phyloP scores from a whole-genome alignment of 495 filamentous ascomycete species.

The Hyaloscypha hepaticicola region DNA sequence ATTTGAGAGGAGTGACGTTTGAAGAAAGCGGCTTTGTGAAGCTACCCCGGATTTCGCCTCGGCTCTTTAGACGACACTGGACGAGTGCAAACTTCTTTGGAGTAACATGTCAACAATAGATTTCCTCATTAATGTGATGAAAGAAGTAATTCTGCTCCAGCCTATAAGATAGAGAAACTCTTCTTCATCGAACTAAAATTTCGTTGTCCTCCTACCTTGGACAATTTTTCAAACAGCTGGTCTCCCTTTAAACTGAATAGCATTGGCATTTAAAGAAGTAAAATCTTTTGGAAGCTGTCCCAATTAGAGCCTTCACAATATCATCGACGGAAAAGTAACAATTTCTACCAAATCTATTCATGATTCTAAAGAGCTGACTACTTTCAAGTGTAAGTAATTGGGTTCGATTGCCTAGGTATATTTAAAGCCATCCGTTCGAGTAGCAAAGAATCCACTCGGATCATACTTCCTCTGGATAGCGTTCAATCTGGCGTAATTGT shows the following conservation, averaged over 20 bases:
- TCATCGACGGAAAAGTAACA: no score
- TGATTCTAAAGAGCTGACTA: no score
- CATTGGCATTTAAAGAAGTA: no score
- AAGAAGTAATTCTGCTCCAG: no score
- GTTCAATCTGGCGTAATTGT: conserved; percentile 15
- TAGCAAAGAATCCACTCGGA: conserved; percentile 56
- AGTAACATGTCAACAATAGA: not conserved
- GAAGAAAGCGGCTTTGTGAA: not conserved
- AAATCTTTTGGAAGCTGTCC: no score
- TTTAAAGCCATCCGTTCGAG: conserved; percentile 55
- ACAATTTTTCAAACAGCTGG: no score
- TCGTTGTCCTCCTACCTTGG: no score
- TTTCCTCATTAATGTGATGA: not conserved
- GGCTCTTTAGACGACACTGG: not conserved
- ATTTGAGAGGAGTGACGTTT: not conserved
- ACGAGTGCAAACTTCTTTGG: not conserved
- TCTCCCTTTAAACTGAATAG: no score
- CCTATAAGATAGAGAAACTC: not conserved
- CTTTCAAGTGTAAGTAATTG: no score
- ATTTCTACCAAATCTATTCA: no score
- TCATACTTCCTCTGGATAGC: conserved; percentile 35
- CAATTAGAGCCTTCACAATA: no score
- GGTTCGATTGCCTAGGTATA: conserved; percentile 4
- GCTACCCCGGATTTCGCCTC: conserved; percentile 4
- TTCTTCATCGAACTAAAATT: no score